phyloP scores from a whole-genome alignment of 1,284 basidiomycete genomes.

The Sporisorium sorghi region DNA sequence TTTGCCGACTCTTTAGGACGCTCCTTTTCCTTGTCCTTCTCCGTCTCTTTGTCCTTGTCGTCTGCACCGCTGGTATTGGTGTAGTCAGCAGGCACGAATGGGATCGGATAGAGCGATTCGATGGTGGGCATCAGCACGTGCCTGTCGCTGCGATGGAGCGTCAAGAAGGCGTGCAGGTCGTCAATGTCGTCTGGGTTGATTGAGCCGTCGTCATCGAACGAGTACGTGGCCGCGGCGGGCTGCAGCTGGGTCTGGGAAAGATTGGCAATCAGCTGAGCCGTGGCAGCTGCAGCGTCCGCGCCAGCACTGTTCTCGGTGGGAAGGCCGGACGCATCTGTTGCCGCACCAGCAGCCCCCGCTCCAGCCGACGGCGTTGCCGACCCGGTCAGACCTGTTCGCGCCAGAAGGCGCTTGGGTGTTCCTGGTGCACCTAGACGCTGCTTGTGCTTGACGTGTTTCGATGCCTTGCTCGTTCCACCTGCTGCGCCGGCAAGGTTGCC shows the following conservation, averaged over 20 bases:
- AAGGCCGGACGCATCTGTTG: constrained; percentile 7
- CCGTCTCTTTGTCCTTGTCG: constrained; percentile 30
- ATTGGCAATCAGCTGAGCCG: constrained; percentile 38
- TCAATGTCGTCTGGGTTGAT: constrained; percentile 54
- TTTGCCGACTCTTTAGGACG: constrained; percentile 23
- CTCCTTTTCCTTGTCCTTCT: constrained; percentile 30
- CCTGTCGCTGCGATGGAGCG: constrained; percentile 33
- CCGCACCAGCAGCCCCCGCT: not conserved
- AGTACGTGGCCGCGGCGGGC: constrained; percentile 21
- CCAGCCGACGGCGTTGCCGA: constrained; percentile 24
- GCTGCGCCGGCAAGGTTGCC: constrained; percentile 8
- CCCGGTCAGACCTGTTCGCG: constrained; percentile 18
- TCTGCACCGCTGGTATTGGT: constrained; percentile 13
- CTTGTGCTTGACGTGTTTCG: constrained; percentile 41
- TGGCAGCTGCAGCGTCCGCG: constrained; percentile 17
- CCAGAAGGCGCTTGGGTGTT: constrained; percentile 41
- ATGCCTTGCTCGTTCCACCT: constrained; percentile 20
- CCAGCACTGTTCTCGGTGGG: constrained; percentile 3
- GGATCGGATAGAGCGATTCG: constrained; percentile 56
- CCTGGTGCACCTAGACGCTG: constrained; percentile 44
- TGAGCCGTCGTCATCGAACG: constrained; percentile 55
- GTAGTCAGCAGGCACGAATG: constrained; percentile 39
- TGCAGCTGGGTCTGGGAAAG: constrained; percentile 29
- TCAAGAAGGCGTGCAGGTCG: constrained; percentile 47
- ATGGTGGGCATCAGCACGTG: constrained; percentile 47